Evolutionary conservation across 768 basidiomycete species (phyloP).

Genomic region (Psilocybe cubensis): DNA sequence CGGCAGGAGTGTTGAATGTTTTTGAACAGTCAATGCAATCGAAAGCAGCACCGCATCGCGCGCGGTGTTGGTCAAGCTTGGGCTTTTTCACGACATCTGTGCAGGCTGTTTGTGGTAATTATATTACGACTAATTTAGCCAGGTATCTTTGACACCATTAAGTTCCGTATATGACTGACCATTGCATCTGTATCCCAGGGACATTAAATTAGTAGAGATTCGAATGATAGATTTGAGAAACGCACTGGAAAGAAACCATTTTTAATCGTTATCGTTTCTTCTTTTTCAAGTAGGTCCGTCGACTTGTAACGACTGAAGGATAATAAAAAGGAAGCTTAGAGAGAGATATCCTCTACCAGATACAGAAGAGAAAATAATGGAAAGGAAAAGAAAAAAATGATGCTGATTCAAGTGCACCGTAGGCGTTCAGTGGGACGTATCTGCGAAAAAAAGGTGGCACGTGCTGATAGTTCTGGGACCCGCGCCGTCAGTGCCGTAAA

Average conservation of each 20-base stretch:
- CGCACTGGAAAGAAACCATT: slow-evolving; percentile 38
- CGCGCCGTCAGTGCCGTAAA: background rate
- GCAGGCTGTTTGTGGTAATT: slow-evolving; percentile 52
- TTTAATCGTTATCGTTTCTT: slow-evolving; percentile 1
- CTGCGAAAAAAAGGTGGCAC: slow-evolving; percentile 9
- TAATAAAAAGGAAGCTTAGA: background rate
- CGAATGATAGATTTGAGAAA: background rate
- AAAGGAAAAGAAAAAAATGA: too few species aligned
- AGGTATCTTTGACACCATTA: background rate
- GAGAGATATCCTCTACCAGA: too few species aligned
- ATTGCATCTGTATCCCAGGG: slow-evolving; percentile 59
- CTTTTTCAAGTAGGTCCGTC: background rate
- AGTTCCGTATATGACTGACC: slow-evolving; percentile 41
- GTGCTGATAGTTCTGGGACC: background rate
- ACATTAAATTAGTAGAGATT: background rate
- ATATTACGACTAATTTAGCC: background rate
- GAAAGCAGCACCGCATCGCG: slow-evolving; percentile 65
- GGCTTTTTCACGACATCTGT: slow-evolving; percentile 92
- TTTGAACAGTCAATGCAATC: slow-evolving; percentile 91
- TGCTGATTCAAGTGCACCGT: too few species aligned
- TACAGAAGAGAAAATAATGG: background rate
- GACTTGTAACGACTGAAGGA: background rate
- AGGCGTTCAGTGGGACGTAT: background rate
- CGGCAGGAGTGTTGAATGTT: slow-evolving; percentile 73
- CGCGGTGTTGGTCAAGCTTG: slow-evolving; percentile 81